Percentiles rank a stretch among this genome's conserved stretches.
phyloP scores from a whole-genome alignment of 1,139 yeast genomes.

The Waltiozyma sp. region DNA sequence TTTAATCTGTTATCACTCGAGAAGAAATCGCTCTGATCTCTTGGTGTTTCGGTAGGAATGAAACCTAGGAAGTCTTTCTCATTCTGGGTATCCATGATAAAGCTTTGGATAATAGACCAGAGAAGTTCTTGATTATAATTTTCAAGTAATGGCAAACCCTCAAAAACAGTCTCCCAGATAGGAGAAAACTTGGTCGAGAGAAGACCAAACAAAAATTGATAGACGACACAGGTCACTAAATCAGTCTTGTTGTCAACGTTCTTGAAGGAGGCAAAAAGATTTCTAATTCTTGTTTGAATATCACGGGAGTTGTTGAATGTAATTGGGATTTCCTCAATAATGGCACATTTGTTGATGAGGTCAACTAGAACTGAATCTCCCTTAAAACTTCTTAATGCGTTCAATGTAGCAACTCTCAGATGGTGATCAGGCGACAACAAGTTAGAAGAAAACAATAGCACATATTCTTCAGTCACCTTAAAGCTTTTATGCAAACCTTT shows the following conservation, averaged over 20 bases:
- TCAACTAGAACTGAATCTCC: slow-evolving; percentile 24
- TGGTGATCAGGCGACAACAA: slow-evolving; percentile 35
- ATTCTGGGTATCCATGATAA: slow-evolving; percentile 19
- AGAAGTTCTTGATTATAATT: slow-evolving; percentile 34
- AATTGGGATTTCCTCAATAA: slow-evolving; percentile 65
- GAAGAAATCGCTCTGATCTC: slow-evolving; percentile 17
- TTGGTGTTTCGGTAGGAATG: slow-evolving; percentile 5
- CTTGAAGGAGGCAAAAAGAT: slow-evolving; percentile 39
- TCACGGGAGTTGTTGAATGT: slow-evolving; percentile 66
- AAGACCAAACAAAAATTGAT: slow-evolving; percentile 60
- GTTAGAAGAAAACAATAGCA: slow-evolving; percentile 20
- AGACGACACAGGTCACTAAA: slow-evolving; percentile 28
- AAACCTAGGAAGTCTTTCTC: slow-evolving; percentile 2
- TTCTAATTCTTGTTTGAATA: slow-evolving; percentile 57
- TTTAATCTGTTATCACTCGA: slow-evolving; percentile 26
- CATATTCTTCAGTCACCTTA: slow-evolving; percentile 4
- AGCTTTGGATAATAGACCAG: slow-evolving; percentile 44
- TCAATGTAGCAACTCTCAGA: slow-evolving; percentile 36
- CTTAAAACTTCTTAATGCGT: slow-evolving; percentile 17
- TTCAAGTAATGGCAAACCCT: slow-evolving; percentile 39
- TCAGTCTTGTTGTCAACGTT: slow-evolving; percentile 25
- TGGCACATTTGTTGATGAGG: slow-evolving; percentile 31
- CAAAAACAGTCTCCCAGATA: slow-evolving; percentile 67
- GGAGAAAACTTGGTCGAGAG: slow-evolving; percentile 75
- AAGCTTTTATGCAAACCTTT: slow-evolving; percentile 4